Base-by-base conservation (phyloP, 2,329 filamentous ascomycete genomes). In the Lecanicillium sp. region DNA sequence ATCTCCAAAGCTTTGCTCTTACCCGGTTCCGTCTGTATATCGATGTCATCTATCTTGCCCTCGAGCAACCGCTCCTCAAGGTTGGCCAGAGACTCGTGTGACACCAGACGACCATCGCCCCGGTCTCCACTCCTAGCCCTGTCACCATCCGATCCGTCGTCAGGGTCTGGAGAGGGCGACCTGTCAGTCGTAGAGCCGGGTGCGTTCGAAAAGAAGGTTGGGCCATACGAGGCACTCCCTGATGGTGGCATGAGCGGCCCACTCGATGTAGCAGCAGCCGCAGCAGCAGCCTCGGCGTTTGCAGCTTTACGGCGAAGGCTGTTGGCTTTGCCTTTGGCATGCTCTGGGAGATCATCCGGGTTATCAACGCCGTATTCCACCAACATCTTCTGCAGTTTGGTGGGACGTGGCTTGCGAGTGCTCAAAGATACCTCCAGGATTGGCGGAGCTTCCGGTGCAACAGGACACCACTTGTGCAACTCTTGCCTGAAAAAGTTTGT, bases 401-500 rank as follows among this genome's bases (percentile, higher is more conserved):
- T 98, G 8, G 92, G 92, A 8, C 92, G 80, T 29, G 92, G 92
- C 61, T 98, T 98, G 42, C 92, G 78, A 4, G 92, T 98, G 35
- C 89, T 95, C 45, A 89, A 75, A 1, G 90, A 96, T 13, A 83
- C 76, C 44, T 95, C 84, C 9, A 95, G 71, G 28, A 94, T 80
- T 16, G 89, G 89, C 4, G 92, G 92, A 11, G 92, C 71, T 12
- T 86, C 75, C 0, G 87, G 84, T 2, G 92, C 89, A 18, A 96
- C 86, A 3, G 89, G 89, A 29, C 83, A 87, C 84, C 86, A 95
- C 56, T 87, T 94, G 62, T 98, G 92, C 41, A 98, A 71, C 55
- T 95, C 88, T 56, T 95, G 88, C 17, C 90, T 81, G 66, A 98
- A 90, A 60, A 94, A 95, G 56, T 98, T 98, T n/a, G 90, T 95